Percentiles rank a stretch among this genome's conserved stretches.
Conservation (phyloP, 78 protist genomes). For the Dictyostelium intermedium region DNA sequence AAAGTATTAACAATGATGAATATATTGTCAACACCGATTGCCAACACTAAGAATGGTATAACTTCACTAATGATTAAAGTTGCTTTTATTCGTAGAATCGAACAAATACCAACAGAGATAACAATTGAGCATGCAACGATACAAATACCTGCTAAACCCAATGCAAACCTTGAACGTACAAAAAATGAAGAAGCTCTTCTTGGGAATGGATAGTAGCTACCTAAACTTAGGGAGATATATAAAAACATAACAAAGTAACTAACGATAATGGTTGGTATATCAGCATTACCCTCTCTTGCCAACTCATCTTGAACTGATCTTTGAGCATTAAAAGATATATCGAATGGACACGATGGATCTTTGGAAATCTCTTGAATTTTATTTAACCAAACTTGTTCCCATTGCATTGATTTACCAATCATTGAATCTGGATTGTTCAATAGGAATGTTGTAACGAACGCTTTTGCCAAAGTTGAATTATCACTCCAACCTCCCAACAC, state of each 20-base stretch:
- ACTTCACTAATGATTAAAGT: constrained; percentile 86
- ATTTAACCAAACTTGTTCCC: constrained; percentile 45
- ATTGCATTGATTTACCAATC: background rate
- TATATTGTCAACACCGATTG: constrained; percentile 90
- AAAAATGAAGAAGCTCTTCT: background rate
- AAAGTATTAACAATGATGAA: constrained; percentile 84
- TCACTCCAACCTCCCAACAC: constrained; percentile 29
- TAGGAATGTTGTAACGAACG: constrained; percentile 28
- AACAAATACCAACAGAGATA: constrained; percentile 78
- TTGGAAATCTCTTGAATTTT: background rate
- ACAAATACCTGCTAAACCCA: constrained; percentile 81
- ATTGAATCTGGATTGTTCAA: background rate
- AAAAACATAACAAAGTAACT: constrained; percentile 78
- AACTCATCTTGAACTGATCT: constrained; percentile 76
- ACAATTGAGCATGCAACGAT: constrained; percentile 70
- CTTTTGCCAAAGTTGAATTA: background rate
- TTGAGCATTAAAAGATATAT: constrained; percentile 25
- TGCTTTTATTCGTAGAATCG: constrained; percentile 48
- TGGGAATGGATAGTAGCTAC: constrained; percentile 50
- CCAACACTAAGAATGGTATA: constrained; percentile 88
- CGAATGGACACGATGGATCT: background rate
- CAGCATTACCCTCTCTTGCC: constrained; percentile 51
- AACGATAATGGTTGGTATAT: constrained; percentile 65
- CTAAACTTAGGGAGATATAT: constrained; percentile 84
- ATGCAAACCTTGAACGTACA: constrained; percentile 56